Conservation (phyloP, 129 eudicot genomes). For the Chrysanthemum makinoi region DNA sequence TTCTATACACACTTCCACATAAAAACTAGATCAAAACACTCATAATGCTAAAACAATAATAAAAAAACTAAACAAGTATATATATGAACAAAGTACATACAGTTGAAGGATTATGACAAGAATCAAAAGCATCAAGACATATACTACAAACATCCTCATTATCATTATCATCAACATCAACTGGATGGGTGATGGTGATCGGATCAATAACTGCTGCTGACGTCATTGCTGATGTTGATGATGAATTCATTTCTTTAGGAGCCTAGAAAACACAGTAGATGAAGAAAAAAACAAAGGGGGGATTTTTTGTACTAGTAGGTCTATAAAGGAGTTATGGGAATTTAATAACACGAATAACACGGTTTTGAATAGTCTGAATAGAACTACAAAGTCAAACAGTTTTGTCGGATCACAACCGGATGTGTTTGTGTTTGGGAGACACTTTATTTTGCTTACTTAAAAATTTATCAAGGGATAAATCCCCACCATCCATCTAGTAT, state of each 20-base stretch:
- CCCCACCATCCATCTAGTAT: too few species aligned
- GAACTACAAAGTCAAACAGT: too few species aligned
- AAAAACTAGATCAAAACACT: background rate
- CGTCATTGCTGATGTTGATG: conserved; percentile 26
- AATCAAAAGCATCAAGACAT: conserved; percentile 68
- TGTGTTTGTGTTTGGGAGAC: too few species aligned
- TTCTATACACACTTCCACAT: background rate
- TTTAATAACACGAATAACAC: background rate
- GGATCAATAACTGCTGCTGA: conserved; percentile 16
- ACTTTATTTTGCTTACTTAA: too few species aligned
- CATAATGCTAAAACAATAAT: background rate
- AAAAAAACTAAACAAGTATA: background rate
- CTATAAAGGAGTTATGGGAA: conserved; percentile 5
- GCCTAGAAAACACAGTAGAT: background rate
- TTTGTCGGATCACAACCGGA: too few species aligned
- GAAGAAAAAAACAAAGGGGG: conserved; percentile 12
- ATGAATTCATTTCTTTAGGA: conserved; percentile 15
- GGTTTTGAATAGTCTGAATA: too few species aligned
- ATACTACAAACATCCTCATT: conserved; percentile 79
- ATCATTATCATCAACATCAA: conserved; percentile 11
- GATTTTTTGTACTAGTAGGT: too few species aligned
- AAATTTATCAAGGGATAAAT: too few species aligned
- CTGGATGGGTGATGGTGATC: conserved; percentile 16
- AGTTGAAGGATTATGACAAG: conserved; percentile 53
- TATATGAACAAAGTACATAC: conserved; percentile 34